These are phyloP conservation scores for Neolentinus lepideus DNA, from an alignment of 1,284 basidiomycete genomes.

Conservation along the genomic window DNA sequence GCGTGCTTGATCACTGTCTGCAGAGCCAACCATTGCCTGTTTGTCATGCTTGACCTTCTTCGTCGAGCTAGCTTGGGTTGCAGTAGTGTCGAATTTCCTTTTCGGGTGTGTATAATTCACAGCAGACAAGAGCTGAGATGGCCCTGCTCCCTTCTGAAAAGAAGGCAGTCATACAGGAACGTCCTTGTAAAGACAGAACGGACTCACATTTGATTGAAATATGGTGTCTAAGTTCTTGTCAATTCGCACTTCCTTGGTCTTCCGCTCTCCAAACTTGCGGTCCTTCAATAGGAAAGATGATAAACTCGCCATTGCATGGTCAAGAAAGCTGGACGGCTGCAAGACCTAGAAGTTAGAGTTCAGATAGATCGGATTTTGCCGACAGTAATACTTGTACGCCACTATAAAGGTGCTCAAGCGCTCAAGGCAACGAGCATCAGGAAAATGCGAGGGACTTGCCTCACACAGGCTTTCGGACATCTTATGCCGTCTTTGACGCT, in stretches of 20 bases:
- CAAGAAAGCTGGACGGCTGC: too few species aligned
- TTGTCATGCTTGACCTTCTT: not conserved
- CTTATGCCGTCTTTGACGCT: too few species aligned
- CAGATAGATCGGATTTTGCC: too few species aligned
- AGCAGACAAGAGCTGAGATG: too few species aligned
- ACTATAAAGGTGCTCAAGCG: not conserved
- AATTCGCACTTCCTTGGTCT: constrained; percentile 16
- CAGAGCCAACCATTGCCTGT: not conserved
- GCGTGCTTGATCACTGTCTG: not conserved
- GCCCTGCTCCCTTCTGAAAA: not conserved
- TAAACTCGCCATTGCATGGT: constrained; percentile 20
- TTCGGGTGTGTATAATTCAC: not conserved
- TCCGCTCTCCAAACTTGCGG: constrained; percentile 10
- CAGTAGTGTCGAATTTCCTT: not conserved
- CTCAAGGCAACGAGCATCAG: not conserved
- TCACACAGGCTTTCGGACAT: too few species aligned
- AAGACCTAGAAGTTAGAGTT: too few species aligned
- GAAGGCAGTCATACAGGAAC: not conserved
- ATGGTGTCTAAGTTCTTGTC: constrained; percentile 26
- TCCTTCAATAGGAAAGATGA: constrained; percentile 22
- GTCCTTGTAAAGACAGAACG: not conserved
- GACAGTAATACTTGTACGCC: too few species aligned
- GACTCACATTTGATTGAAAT: constrained; percentile 22
- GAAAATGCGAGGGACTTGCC: not conserved
- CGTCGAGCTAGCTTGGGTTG: not conserved